These are phyloP conservation scores for Helichrysum umbraculigerum DNA, from an alignment of 129 eudicot genomes.

Conservation along the genomic window DNA sequence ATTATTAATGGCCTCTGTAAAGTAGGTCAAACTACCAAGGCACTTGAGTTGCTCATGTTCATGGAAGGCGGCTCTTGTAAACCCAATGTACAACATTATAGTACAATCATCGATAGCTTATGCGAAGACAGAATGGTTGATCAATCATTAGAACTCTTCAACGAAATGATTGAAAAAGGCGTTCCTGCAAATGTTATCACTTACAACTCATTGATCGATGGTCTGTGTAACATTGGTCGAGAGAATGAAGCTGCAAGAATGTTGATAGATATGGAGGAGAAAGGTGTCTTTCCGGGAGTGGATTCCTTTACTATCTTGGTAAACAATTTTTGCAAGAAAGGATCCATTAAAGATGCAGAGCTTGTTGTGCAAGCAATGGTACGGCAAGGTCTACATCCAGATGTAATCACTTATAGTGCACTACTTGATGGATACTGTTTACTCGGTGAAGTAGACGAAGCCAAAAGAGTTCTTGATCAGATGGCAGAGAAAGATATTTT, in stretches of 20 bases:
- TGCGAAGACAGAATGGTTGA: constrained; percentile 38
- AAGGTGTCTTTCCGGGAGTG: constrained; percentile 13
- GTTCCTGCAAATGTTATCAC: constrained; percentile 32
- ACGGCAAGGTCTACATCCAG: constrained; percentile 25
- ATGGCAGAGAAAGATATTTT: constrained; percentile 13
- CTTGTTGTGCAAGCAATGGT: constrained; percentile 16
- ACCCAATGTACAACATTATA: constrained; percentile 27
- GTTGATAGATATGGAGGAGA: constrained; percentile 24
- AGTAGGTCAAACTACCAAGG: no score
- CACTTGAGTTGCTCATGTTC: neutral
- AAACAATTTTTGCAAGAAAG: constrained; percentile 25
- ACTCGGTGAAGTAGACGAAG: constrained; percentile 36
- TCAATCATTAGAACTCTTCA: neutral
- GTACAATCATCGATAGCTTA: constrained; percentile 27
- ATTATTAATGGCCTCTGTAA: neutral
- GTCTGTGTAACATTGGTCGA: constrained; percentile 33
- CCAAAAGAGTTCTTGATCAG: constrained; percentile 8
- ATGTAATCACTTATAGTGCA: constrained; percentile 33
- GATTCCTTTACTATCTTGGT: constrained; percentile 26
- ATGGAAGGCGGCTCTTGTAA: constrained; percentile 33
- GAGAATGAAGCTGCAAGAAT: constrained; percentile 28
- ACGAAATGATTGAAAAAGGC: constrained; percentile 37
- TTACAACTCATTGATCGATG: constrained; percentile 37
- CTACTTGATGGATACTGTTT: constrained; percentile 49
- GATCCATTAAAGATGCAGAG: constrained; percentile 26